Evolutionary conservation across 352 stramenopile species (phyloP).

Genomic region (Globisporangium uncinulatum): DNA sequence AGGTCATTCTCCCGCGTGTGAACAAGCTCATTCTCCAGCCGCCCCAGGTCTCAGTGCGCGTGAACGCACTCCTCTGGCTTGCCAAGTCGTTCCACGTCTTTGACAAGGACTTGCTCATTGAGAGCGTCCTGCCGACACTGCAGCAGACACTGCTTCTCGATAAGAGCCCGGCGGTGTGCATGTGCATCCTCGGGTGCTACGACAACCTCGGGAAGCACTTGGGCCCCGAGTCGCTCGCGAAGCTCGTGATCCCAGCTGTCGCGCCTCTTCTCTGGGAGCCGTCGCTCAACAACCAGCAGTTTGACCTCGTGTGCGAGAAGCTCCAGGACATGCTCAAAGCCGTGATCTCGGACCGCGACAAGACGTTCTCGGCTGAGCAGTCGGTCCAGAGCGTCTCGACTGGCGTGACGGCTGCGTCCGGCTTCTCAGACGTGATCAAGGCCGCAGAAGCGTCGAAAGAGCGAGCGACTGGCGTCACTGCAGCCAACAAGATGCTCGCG

Average conservation of each 20-base stretch:
- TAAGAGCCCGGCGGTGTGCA: constrained; percentile 80
- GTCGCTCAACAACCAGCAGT: constrained; percentile 73
- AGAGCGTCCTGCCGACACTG: constrained; percentile 77
- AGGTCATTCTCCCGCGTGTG: constrained; percentile 79
- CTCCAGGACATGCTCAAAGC: constrained; percentile 88
- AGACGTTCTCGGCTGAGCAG: constrained; percentile 63
- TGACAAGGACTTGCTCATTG: constrained; percentile 82
- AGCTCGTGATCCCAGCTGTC: constrained; percentile 78
- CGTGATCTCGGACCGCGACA: constrained; percentile 78
- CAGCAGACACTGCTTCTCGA: constrained; percentile 67
- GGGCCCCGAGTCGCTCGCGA: constrained; percentile 75
- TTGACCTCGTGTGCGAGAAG: constrained; percentile 83
- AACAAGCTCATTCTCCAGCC: constrained; percentile 85
- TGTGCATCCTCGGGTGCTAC: constrained; percentile 86
- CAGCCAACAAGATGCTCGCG: constrained; percentile 72
- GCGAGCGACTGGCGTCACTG: constrained; percentile 48
- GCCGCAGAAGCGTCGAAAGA: constrained; percentile 69
- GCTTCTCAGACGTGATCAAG: constrained; percentile 59
- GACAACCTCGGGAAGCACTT: constrained; percentile 87
- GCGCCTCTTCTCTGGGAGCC: constrained; percentile 77
- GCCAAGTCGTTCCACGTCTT: constrained; percentile 88
- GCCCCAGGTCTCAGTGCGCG: constrained; percentile 75
- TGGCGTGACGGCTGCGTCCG: constrained; percentile 47
- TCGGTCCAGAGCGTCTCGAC: constrained; percentile 63
- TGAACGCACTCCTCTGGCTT: constrained; percentile 83